phyloP scores from a whole-genome alignment of 164 flowering plant genomes.

The Aristolochia californica region DNA sequence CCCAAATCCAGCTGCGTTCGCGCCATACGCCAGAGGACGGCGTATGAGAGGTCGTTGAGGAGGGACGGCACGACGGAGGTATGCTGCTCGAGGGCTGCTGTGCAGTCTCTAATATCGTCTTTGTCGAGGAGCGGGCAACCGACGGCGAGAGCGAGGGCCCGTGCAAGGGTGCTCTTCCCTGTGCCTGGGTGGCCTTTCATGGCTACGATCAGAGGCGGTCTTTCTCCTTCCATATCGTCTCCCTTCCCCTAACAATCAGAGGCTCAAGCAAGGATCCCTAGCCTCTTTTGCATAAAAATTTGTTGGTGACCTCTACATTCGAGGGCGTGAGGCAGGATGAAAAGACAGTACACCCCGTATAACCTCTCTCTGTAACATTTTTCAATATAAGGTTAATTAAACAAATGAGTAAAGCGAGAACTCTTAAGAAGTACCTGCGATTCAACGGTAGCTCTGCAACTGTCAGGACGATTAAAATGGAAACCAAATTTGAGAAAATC shows the following conservation, averaged over 20 bases:
- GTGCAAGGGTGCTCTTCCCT: slow-evolving; percentile 60
- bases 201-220: slow-evolving; percentile 28
- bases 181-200: slow-evolving; percentile 90
- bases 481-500: no score
- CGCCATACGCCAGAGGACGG: slow-evolving; percentile 42
- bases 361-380: no score
- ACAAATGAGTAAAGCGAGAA: no score
- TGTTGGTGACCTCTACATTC: no score
- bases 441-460: no score
- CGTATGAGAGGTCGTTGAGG: slow-evolving; percentile 60
- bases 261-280: no score
- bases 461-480: no score
- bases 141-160: slow-evolving; percentile 32
- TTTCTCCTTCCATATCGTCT: neutral
- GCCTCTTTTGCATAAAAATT: no score
- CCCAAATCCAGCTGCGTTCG: slow-evolving; percentile 54
- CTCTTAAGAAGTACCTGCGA: no score
- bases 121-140: slow-evolving; percentile 67
- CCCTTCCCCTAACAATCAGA: neutral
- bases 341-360: no score
- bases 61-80: slow-evolving; percentile 7
- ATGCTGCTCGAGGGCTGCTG: slow-evolving; percentile 21
- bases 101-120: slow-evolving; percentile 55
- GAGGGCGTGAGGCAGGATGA: no score
- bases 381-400: no score